Conservation (phyloP, 345 rosid species). For the Aurinia saxatilis region DNA sequence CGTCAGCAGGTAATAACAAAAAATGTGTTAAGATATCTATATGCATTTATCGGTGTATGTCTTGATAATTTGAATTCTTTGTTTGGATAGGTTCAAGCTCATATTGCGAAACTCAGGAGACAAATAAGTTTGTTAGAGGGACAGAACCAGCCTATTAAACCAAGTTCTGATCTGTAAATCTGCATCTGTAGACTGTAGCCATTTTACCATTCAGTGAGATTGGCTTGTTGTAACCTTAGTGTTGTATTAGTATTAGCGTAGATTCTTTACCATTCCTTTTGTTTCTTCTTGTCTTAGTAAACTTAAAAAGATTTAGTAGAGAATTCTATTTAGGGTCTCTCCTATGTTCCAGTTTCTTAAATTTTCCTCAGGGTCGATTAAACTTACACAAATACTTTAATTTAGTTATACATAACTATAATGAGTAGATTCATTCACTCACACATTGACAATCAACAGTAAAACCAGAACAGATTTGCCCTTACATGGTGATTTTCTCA, state of each 20-base stretch:
- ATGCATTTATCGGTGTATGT: no score
- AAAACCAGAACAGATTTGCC: no score
- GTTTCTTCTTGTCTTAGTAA: not conserved
- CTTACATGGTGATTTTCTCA: not conserved
- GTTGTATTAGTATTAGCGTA: not conserved
- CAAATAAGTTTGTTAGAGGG: slow-evolving; percentile 63
- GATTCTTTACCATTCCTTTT: not conserved
- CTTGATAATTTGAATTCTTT: not conserved
- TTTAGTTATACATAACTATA: no score
- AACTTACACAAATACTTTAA: no score
- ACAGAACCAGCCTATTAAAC: slow-evolving; percentile 52
- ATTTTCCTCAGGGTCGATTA: no score
- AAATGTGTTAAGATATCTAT: no score
- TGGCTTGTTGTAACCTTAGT: slow-evolving; percentile 6
- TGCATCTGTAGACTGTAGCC: slow-evolving; percentile 11
- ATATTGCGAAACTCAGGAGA: slow-evolving; percentile 59
- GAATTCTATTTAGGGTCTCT: not conserved
- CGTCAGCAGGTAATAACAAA: no score
- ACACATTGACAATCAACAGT: not conserved
- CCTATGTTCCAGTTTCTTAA: not conserved
- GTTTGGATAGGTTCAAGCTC: slow-evolving; percentile 56
- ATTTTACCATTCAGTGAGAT: not conserved
- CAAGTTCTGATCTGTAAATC: slow-evolving; percentile 48
- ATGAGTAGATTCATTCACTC: not conserved
- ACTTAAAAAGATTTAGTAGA: not conserved